Evolutionary conservation across 495 filamentous ascomycete genomes (phyloP).

Genomic region (Xylaria sp.): DNA sequence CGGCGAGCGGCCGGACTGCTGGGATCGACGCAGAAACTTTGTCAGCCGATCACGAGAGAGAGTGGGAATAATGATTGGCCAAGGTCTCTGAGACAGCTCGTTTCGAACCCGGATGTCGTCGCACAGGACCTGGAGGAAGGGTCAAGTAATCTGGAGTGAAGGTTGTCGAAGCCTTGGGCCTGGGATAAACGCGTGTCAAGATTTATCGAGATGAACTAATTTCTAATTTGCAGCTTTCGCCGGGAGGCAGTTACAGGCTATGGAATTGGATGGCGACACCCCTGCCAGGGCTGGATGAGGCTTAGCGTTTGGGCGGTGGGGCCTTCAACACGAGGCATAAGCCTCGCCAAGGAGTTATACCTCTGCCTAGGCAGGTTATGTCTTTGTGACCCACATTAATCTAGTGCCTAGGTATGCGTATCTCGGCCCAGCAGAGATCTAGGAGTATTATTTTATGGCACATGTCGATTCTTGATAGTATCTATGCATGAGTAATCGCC

Average conservation of each 20-base stretch:
- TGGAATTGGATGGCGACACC: conserved; percentile 14
- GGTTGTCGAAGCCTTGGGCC: neutral
- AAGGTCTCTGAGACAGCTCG: conserved; percentile 17
- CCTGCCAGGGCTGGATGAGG: conserved; percentile 10
- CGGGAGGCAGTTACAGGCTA: neutral
- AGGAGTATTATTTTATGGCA: too few relatives aligned
- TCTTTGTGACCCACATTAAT: too few relatives aligned
- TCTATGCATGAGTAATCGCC: too few relatives aligned
- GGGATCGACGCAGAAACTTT: conserved; percentile 12
- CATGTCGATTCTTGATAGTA: too few relatives aligned
- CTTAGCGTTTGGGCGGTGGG: neutral
- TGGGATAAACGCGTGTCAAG: conserved; percentile 13
- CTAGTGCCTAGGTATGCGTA: too few relatives aligned
- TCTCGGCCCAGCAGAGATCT: too few relatives aligned
- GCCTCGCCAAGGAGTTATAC: conserved; percentile 10
- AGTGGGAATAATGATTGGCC: conserved; percentile 16
- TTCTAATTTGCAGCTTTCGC: conserved; percentile 20
- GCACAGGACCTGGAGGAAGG: conserved; percentile 22
- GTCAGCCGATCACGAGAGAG: conserved; percentile 13
- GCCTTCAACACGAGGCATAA: conserved; percentile 10
- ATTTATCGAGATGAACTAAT: conserved; percentile 26
- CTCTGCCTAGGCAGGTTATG: too few relatives aligned
- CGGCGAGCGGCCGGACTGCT: conserved; percentile 4
- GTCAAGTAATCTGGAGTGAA: conserved; percentile 7
- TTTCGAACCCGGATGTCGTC: conserved; percentile 12